Evolutionary conservation across 2,329 filamentous ascomycete species (phyloP).

Genomic region (Colletotrichum sp.): DNA sequence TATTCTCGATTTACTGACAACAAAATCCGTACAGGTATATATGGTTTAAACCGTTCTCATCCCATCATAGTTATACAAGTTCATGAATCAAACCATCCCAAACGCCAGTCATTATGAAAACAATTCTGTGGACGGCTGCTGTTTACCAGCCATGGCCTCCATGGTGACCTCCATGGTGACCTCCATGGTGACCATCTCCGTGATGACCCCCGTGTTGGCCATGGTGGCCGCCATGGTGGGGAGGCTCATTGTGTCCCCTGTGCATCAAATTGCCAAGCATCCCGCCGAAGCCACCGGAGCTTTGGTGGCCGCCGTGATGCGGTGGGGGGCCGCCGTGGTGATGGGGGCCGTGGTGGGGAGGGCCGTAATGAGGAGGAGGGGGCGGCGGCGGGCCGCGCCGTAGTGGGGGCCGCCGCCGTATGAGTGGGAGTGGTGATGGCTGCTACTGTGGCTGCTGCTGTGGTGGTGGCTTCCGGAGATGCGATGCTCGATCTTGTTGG

Average conservation of each 20-base stretch:
- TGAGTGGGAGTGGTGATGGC: neutral
- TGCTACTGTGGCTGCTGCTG: neutral
- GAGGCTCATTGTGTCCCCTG: neutral
- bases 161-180: neutral
- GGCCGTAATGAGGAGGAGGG: neutral
- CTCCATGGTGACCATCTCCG: neutral
- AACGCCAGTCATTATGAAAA: neutral
- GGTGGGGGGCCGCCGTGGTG: neutral
- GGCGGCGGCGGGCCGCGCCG: neutral
- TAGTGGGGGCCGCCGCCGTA: neutral
- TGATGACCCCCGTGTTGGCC: neutral
- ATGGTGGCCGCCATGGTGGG: slow-evolving; percentile 3
- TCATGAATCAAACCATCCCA: neutral
- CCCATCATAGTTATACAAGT: neutral
- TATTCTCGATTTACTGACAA: neutral
- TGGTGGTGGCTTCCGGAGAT: slow-evolving; percentile 30
- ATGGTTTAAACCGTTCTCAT: neutral
- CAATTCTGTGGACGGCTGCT: neutral
- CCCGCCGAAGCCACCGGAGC: slow-evolving; percentile 26
- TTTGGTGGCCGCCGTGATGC: slow-evolving; percentile 13
- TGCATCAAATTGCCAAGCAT: slow-evolving; percentile 22
- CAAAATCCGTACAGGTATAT: neutral
- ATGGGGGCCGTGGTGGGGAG: slow-evolving; percentile 9
- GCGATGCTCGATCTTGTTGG: slow-evolving; percentile 55
- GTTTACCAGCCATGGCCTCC: neutral